Evolutionary conservation across 768 basidiomycete genomes (phyloP).

Genomic region (Tulasnella sp.): DNA sequence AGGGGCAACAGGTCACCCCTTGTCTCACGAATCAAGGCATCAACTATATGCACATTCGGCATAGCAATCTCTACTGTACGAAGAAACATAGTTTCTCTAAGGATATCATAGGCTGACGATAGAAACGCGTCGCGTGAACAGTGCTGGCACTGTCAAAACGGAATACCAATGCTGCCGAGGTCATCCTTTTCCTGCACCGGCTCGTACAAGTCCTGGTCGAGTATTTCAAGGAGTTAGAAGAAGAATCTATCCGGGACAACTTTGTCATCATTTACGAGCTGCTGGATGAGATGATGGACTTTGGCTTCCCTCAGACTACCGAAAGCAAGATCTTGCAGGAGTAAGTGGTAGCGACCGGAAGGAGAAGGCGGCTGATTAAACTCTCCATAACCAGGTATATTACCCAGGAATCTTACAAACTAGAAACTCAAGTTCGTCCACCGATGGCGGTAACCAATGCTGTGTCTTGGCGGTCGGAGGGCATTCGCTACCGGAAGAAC

Average conservation of each 20-base stretch:
- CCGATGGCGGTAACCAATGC: conserved; percentile 98
- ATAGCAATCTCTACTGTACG: conserved; percentile 95
- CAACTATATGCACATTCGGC: conserved; percentile 98
- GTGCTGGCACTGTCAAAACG: conserved; percentile 94
- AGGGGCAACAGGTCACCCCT: conserved; percentile 91
- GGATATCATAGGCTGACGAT: background rate
- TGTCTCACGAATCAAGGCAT: conserved; percentile 93
- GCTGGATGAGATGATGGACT: conserved; percentile 99
- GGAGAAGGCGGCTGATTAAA: background rate
- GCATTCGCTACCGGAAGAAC: conserved; percentile 96
- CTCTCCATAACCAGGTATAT: conserved; percentile 58
- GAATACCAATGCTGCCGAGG: conserved; percentile 92
- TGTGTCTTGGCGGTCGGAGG: conserved; percentile 97
- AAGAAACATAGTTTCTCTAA: conserved; percentile 29
- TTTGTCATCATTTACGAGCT: conserved; percentile 99
- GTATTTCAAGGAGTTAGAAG: conserved; percentile 99
- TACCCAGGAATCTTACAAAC: conserved; percentile 96
- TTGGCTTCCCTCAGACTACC: conserved; percentile 97
- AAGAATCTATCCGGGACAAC: conserved; percentile 98
- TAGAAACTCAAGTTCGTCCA: conserved; percentile 86
- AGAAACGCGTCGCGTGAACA: conserved; percentile 38
- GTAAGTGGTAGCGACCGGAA: conserved; percentile 43
- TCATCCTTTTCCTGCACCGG: conserved; percentile 93
- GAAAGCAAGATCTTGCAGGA: conserved; percentile 99
- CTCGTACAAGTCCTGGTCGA: conserved; percentile 86